Percentiles rank a stretch among this genome's conserved stretches.
phyloP scores from a whole-genome alignment of 331 rosid genomes.

The Pyracantha coccinea region DNA sequence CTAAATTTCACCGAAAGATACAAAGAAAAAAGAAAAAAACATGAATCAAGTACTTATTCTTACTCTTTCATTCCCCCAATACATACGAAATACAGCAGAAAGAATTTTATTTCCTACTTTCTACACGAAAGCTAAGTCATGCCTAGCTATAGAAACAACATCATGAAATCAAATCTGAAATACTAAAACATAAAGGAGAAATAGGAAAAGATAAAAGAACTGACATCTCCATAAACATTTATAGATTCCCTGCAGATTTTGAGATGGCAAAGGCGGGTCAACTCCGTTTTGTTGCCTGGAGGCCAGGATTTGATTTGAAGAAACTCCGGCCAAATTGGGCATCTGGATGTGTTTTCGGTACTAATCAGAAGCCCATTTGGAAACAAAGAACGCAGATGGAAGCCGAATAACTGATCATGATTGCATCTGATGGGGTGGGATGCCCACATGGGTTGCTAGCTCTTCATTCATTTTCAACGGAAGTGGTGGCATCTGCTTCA shows the following conservation, averaged over 20 bases:
- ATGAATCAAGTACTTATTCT: slow-evolving; percentile 19
- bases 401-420: slow-evolving; percentile 26
- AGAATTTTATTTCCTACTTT: slow-evolving; percentile 32
- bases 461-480: slow-evolving; percentile 88
- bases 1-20: background rate
- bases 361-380: background rate
- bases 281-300: slow-evolving; percentile 21
- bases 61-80: slow-evolving; percentile 27
- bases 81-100: slow-evolving; percentile 22
- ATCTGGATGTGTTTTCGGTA: background rate
- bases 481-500: slow-evolving; percentile 98
- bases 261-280: slow-evolving; percentile 24
- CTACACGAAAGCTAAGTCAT: slow-evolving; percentile 38
- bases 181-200: slow-evolving; percentile 16
- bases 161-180: slow-evolving; percentile 23
- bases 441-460: slow-evolving; percentile 68
- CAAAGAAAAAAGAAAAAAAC: background rate
- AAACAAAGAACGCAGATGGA: background rate
- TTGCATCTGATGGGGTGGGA: slow-evolving; percentile 48
- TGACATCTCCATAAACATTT: slow-evolving; percentile 29
- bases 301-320: slow-evolving; percentile 13
- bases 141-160: slow-evolving; percentile 20
- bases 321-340: slow-evolving; percentile 10
- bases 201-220: background rate
- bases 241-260: slow-evolving; percentile 15